Evolutionary conservation across 2,329 filamentous ascomycete genomes (phyloP).

Genomic region (Talaromyces piceae): DNA sequence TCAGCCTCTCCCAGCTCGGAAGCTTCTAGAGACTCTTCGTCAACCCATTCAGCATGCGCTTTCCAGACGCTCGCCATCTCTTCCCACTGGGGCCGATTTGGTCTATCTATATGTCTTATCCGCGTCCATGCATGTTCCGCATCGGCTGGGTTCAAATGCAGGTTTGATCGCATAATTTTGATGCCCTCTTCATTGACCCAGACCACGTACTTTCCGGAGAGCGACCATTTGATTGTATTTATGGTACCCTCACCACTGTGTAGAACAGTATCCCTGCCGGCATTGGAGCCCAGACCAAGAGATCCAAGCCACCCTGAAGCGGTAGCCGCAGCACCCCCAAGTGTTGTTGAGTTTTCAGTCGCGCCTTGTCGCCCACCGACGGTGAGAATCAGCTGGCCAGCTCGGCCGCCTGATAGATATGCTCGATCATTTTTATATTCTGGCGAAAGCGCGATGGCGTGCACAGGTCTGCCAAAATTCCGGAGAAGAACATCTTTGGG

Average conservation of each 20-base stretch:
- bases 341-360: slow-evolving; percentile 77
- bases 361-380: slow-evolving; percentile 70
- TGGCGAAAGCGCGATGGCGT: slow-evolving; percentile 87
- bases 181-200: slow-evolving; percentile 98
- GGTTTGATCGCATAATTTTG: slow-evolving; percentile 90
- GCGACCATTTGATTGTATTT: slow-evolving; percentile 87
- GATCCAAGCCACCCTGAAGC: slow-evolving; percentile 87
- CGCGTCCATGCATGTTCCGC: slow-evolving; percentile 86
- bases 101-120: slow-evolving; percentile 84
- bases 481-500: slow-evolving; percentile 82
- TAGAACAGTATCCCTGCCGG: slow-evolving; percentile 75
- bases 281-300: slow-evolving; percentile 70
- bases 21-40: slow-evolving; percentile 68
- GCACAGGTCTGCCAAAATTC: slow-evolving; percentile 88
- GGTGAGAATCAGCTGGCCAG: slow-evolving; percentile 81
- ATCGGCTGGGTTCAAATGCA: slow-evolving; percentile 69
- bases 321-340: slow-evolving; percentile 63
- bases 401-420: slow-evolving; percentile 84
- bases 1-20: slow-evolving; percentile 50
- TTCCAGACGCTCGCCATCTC: slow-evolving; percentile 97
- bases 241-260: slow-evolving; percentile 91
- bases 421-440: slow-evolving; percentile 84
- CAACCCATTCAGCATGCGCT: slow-evolving; percentile 84
- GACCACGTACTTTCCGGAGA: slow-evolving; percentile 83
- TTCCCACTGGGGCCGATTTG: slow-evolving; percentile 81